Percentiles rank a stretch among this genome's conserved stretches.
Conservation (phyloP, 2,329 filamentous ascomycete genomes). For the Geosmithia putterillii region DNA sequence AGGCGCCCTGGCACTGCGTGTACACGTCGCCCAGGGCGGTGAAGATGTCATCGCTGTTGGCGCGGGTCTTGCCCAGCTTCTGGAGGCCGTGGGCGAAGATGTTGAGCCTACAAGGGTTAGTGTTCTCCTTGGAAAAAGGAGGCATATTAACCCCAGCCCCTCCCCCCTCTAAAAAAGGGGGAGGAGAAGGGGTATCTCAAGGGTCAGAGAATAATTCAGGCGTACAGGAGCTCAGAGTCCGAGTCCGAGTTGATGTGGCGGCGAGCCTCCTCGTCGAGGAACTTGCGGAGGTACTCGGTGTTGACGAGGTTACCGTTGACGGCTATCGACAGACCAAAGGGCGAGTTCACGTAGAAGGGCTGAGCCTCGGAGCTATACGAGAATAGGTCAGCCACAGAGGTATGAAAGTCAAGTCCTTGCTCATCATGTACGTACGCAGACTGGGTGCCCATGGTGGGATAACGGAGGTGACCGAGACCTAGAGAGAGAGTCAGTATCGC, state of each 20-base stretch:
- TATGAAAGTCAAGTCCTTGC: no score
- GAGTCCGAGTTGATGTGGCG: conserved; percentile 85
- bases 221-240: conserved; percentile 65
- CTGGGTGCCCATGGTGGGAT: conserved; percentile 68
- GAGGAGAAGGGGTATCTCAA: no score
- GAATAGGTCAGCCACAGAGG: background rate
- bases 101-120: conserved; percentile 43
- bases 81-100: conserved; percentile 75
- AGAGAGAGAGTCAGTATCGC: conserved; percentile 8
- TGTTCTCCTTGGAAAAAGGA: background rate
- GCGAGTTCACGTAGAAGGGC: conserved; percentile 79
- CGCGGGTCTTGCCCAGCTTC: conserved; percentile 68
- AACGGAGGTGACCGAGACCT: conserved; percentile 63
- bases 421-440: background rate
- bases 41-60: conserved; percentile 70
- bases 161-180: no score
- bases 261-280: conserved; percentile 66
- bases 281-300: conserved; percentile 53
- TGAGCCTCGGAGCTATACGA: conserved; percentile 38
- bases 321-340: conserved; percentile 41
- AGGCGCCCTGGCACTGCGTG: conserved; percentile 59
- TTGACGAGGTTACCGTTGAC: conserved; percentile 88
- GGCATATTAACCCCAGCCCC: no score
- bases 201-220: background rate
- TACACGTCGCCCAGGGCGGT: conserved; percentile 61